These are phyloP conservation scores for Apiotrichum mycotoxinovorans DNA, from an alignment of 1,284 basidiomycete genomes.

Conservation along the genomic window DNA sequence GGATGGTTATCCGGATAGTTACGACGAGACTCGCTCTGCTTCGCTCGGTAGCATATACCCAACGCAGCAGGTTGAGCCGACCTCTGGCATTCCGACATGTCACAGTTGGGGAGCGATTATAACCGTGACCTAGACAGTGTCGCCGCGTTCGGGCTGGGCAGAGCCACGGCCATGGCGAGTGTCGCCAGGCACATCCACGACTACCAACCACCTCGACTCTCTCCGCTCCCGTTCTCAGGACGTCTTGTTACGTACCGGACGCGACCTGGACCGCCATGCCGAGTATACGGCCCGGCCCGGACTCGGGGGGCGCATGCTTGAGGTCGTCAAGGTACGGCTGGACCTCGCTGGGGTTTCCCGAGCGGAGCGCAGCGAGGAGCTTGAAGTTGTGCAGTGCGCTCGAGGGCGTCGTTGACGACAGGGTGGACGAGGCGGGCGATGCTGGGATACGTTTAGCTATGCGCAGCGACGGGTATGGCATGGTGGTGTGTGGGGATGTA, in stretches of 20 bases:
- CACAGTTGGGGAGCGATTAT: no score
- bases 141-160: no score
- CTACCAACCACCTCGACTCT: no score
- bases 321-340: constrained; percentile 79
- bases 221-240: no score
- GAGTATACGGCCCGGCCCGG: constrained; percentile 68
- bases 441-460: not conserved
- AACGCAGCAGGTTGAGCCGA: no score
- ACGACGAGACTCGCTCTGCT: no score
- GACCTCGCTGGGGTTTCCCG: constrained; percentile 72
- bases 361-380: constrained; percentile 70
- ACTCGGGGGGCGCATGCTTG: constrained; percentile 51
- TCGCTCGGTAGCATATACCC: no score
- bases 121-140: no score
- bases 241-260: constrained; percentile 59
- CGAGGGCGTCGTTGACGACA: constrained; percentile 9
- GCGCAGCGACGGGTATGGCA: not conserved
- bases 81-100: no score
- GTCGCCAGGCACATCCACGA: no score
- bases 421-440: constrained; percentile 1
- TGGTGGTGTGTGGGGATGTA: not conserved
- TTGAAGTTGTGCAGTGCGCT: constrained; percentile 65
- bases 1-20: no score
- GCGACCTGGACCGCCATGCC: constrained; percentile 84
- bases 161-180: no score